Base-by-base conservation (phyloP, 192 early-diverging fungal genomes). In the Coemansia sp. region DNA sequence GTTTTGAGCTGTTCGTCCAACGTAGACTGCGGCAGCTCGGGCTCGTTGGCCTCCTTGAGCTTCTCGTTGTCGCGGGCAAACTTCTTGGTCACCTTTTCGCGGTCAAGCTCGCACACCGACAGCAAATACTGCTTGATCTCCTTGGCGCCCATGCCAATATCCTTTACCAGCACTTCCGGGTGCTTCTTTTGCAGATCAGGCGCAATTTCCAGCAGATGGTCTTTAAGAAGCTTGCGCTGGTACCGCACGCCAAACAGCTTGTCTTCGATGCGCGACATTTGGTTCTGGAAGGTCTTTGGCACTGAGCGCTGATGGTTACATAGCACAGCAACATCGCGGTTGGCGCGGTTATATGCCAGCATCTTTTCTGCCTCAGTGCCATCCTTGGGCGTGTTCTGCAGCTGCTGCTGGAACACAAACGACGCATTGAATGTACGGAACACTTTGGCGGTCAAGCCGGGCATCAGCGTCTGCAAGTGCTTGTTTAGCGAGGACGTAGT, bases 381-480 rank as follows among this genome's bases (percentile, higher is more conserved):
- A 11, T 86, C 69, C 6, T 40, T 51, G 1, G 85, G 85, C 11
- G 91, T 95, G 56, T 79, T 65, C 44, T 70, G 69, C 20, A 98
- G 80, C 72, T 98, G 85, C 45, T 90, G 78, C 76, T 96, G 92
- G 81, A 96, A 95, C 3, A 92, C 93, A 56, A 81, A 79, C 12
- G 93, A 96, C 6, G 96, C 96, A 61, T 98, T 98, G 74, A 85
- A 96, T 18, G 96, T 98, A 91, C 96, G 94, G 80, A 98, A 98
- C 12, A 98, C 96, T 70, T 98, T 98, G 43, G 94, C 96, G 5
- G 92, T 93, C 45, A 98, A 70, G 5, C 94, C 93, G 11, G 82
- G 76, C 93, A 96, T 97, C 59, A 89, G 84, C 31, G 58, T 84
- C 23, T 85, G 83, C 51, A 98, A 65, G 63, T 95, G 88, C 74